Conservation (phyloP, 176 grass and related monocot genomes). For the Lolium multiflorum region DNA sequence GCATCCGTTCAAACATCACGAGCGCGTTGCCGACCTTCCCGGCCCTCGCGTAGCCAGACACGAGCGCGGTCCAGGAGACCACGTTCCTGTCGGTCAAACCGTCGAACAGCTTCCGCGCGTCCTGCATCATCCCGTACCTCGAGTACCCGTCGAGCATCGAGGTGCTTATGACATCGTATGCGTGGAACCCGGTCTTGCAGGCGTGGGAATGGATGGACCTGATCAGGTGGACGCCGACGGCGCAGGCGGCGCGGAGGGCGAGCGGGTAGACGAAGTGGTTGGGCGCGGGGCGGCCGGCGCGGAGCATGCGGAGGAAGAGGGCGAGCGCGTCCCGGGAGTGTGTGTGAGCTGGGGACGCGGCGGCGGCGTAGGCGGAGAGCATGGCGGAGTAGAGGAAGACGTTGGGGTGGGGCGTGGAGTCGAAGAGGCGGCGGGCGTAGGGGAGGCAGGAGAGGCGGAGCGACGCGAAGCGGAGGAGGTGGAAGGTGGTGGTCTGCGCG, state of each 20-base stretch:
- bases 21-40: constrained; percentile 63
- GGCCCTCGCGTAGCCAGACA: constrained; percentile 63
- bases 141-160: constrained; percentile 75
- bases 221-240: constrained; percentile 32
- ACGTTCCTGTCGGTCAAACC: constrained; percentile 72
- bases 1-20: constrained; percentile 66
- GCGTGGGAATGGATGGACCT: constrained; percentile 63
- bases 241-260: constrained; percentile 63
- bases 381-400: constrained; percentile 91
- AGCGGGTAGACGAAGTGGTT: constrained; percentile 90
- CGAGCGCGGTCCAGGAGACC: constrained; percentile 71
- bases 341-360: not conserved
- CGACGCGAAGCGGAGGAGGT: constrained; percentile 74
- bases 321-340: constrained; percentile 41
- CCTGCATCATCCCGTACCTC: constrained; percentile 60
- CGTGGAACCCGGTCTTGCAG: constrained; percentile 65
- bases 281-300: constrained; percentile 46
- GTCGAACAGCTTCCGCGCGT: constrained; percentile 74
- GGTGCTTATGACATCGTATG: constrained; percentile 47
- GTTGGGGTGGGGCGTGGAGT: constrained; percentile 59
- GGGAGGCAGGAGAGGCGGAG: constrained; percentile 63
- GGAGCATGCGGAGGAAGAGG: constrained; percentile 78
- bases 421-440: constrained; percentile 81
- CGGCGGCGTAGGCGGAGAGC: constrained; percentile 63
- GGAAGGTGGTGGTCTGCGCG: constrained; percentile 77